A percentile compares a stretch with the other conserved stretches of the same genome.
Evolutionary conservation across 2,329 filamentous ascomycete genomes (phyloP).

Genomic region (Fusarium liriodendri): DNA sequence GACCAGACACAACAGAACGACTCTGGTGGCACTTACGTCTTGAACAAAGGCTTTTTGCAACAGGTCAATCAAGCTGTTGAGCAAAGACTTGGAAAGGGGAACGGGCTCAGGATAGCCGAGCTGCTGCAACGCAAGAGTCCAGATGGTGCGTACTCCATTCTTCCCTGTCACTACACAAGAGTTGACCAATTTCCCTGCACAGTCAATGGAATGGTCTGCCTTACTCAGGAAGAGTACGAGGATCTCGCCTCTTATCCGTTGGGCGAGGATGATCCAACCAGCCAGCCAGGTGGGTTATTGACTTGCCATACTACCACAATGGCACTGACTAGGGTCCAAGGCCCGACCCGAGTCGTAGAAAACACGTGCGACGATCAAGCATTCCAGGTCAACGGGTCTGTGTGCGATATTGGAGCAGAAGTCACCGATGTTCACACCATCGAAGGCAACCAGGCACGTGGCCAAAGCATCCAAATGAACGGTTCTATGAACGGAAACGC

Average conservation of each 20-base stretch:
- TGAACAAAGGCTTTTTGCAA: background rate
- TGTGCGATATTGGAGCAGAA: background rate
- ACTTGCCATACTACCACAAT: background rate
- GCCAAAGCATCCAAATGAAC: background rate
- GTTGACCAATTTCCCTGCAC: background rate
- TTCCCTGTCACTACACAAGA: too few relatives aligned
- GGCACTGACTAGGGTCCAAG: too few relatives aligned
- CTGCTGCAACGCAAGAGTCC: background rate
- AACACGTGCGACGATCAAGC: background rate
- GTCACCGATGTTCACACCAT: background rate
- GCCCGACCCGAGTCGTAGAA: background rate
- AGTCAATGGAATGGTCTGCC: slow-evolving; percentile 4
- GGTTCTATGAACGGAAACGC: background rate
- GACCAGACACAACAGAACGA: background rate
- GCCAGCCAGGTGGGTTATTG: background rate
- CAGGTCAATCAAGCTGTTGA: slow-evolving; percentile 3
- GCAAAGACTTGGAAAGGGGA: background rate
- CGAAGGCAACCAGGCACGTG: background rate
- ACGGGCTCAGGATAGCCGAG: background rate
- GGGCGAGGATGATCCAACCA: background rate
- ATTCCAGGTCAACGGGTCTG: background rate
- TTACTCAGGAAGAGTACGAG: slow-evolving; percentile 8
- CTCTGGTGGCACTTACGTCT: background rate
- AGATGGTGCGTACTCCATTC: background rate
- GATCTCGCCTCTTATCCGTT: background rate